phyloP scores from a whole-genome alignment of 768 basidiomycete species.

The Epithele typhae region DNA sequence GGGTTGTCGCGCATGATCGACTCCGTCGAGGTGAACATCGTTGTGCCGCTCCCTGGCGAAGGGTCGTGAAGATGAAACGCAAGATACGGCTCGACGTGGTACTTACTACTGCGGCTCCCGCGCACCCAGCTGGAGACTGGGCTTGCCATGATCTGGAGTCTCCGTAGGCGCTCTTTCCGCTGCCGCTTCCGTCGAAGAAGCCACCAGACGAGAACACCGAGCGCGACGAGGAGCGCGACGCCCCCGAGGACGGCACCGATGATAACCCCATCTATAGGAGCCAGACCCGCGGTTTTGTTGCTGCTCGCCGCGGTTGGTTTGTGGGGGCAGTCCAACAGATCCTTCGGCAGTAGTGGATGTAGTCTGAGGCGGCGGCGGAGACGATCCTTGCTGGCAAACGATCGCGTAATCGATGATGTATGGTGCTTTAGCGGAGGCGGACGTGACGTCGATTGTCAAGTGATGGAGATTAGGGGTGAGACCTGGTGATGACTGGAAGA shows the following conservation, averaged over 20 bases:
- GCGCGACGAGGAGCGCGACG: conserved; percentile 2
- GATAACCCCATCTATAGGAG: conserved; percentile 5
- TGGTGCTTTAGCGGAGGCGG: conserved; percentile 25
- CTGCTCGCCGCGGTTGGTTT: too few relatives aligned
- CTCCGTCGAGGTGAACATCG: conserved; percentile 21
- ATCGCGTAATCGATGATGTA: too few relatives aligned
- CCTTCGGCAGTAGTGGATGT: too few relatives aligned
- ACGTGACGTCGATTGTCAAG: conserved; percentile 36
- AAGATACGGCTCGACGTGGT: too few relatives aligned
- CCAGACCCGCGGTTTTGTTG: too few relatives aligned
- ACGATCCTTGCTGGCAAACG: too few relatives aligned
- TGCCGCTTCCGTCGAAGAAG: conserved; percentile 3
- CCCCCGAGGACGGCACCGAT: conserved; percentile 14
- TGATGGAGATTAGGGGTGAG: conserved; percentile 30
- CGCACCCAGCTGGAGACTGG: conserved; percentile 18
- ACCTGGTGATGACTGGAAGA: conserved; percentile 31
- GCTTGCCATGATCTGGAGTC: conserved; percentile 7
- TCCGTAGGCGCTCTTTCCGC: not conserved
- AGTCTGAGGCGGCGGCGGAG: too few relatives aligned
- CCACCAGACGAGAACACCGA: conserved; percentile 8
- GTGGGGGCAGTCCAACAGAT: too few relatives aligned
- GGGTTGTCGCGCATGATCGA: conserved; percentile 24
- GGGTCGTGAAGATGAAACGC: not conserved
- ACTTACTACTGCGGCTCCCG: conserved; percentile 6
- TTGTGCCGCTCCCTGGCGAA: conserved; percentile 1